phyloP scores from a whole-genome alignment of 83 land plant species.

The Picea abies region DNA sequence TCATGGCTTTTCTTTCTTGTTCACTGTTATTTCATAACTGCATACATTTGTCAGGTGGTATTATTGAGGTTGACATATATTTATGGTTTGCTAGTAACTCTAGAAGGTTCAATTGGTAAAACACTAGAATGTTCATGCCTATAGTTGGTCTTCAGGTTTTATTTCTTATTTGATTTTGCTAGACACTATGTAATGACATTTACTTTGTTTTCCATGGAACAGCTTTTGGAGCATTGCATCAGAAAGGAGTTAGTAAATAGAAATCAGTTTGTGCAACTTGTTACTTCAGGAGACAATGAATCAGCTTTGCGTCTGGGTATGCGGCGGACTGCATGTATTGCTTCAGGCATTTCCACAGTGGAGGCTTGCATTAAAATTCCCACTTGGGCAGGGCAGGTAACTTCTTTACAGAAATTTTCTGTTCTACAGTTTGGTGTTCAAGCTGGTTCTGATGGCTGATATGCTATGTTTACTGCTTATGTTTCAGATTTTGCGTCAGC shows the following conservation, averaged over 20 bases:
- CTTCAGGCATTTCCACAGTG: constrained; percentile 85
- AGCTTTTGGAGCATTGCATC: constrained; percentile 88
- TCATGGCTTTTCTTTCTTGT: neutral
- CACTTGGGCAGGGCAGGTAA: constrained; percentile 96
- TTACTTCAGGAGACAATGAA: constrained; percentile 33
- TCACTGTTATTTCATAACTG: constrained; percentile 3
- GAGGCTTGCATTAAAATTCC: constrained; percentile 85
- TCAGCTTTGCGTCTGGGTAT: constrained; percentile 48
- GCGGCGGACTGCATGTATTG: constrained; percentile 76
- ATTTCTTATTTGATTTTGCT: neutral
- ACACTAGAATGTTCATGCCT: neutral
- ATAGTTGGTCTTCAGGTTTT: neutral
- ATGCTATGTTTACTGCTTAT: neutral
- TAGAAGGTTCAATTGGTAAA: neutral
- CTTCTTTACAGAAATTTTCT: neutral
- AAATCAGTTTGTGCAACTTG: constrained; percentile 60
- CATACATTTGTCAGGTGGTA: neutral
- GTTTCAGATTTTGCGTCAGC: constrained; percentile 86
- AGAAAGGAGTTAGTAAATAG: constrained; percentile 78
- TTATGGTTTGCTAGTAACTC: constrained; percentile 7
- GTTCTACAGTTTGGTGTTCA: neutral
- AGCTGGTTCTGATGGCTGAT: neutral
- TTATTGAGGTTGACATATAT: neutral
- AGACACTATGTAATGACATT: neutral
- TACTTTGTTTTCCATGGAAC: constrained; percentile 14